Base-by-base conservation (phyloP, 345 rosid genomes). In the Kernera saxatilis region DNA sequence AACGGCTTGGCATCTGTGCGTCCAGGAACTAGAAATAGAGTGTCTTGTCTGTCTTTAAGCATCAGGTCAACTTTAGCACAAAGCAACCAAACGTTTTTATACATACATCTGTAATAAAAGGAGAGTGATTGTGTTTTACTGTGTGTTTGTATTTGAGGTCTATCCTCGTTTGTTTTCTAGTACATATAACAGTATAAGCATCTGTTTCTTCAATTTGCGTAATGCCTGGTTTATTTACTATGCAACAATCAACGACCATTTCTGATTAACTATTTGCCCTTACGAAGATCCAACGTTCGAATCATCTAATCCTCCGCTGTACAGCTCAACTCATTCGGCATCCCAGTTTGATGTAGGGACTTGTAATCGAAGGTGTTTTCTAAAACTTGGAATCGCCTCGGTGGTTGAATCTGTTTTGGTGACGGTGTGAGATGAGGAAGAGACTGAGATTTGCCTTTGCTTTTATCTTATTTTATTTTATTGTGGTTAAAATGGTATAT, bases 131-230 rank as follows among this genome's bases (percentile, higher is more conserved):
- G 6, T 37, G 54, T 53, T 25, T 23, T 54, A 60, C 43, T 51
- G 71, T 60, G 63, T 74, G 73, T 74, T 29, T 74, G 73, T 74
- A 67, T 50, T 33, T 67, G 19, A 15, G 63, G 19, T 39, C 8
- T 27, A 26, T 26, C 50, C 37, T 67, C 21, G 12, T 64, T 64
- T 50, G 49, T 56, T 65, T 25, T 43, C 2, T 39, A 40, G 62
- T 71, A 71, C 45, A 61, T 61, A 51, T 12, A 7, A 41, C 12
- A 6, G 23, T 25, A 37, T 27, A 69, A 15, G 6, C 49, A 25
- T 64, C 1, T 32, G 66, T 46, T 25, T 27, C 14, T 8, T 51
- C 26, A 37, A 37, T 25, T 2, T 6, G 39, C 33, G 57, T 48
- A 25, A 22, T 40, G 54, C 17, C 13, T 59, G 22, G 35, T 23